Conservation (phyloP, 2,329 filamentous ascomycete species). For the Colletotrichum plurivorum region DNA sequence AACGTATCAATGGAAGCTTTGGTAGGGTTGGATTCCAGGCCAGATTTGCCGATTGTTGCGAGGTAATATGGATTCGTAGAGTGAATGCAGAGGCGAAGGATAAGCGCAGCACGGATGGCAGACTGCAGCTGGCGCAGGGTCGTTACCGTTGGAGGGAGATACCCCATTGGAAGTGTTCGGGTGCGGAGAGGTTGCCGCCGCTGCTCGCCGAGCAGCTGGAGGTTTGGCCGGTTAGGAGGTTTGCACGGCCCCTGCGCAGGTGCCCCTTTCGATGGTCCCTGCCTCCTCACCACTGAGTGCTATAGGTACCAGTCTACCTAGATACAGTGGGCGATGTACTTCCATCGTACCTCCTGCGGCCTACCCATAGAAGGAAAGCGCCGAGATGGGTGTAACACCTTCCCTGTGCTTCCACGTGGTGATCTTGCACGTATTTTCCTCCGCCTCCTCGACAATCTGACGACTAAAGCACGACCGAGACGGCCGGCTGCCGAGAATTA, state of each 20-base stretch:
- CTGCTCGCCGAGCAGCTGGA: too few relatives aligned
- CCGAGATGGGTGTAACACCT: background rate
- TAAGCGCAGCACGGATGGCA: conserved; percentile 16
- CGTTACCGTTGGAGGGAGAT: background rate
- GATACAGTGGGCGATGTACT: too few relatives aligned
- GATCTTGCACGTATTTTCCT: conserved; percentile 9
- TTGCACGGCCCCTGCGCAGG: too few relatives aligned
- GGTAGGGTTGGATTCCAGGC: background rate
- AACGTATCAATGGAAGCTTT: too few relatives aligned
- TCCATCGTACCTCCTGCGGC: too few relatives aligned
- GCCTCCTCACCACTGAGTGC: too few relatives aligned
- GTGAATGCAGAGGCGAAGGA: conserved; percentile 1
- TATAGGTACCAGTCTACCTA: too few relatives aligned
- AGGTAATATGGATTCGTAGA: background rate
- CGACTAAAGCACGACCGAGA: conserved; percentile 1
- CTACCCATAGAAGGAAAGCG: too few relatives aligned
- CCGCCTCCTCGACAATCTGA: conserved; percentile 8
- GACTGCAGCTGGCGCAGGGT: background rate
- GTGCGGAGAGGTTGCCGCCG: too few relatives aligned
- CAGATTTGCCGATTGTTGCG: background rate
- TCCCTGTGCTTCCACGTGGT: conserved; percentile 25
- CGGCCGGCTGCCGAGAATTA: background rate
- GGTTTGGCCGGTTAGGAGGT: too few relatives aligned
- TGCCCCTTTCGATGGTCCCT: too few relatives aligned
- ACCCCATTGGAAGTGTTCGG: background rate